phyloP scores from a whole-genome alignment of 345 rosid species.

The Pistacia vera region DNA sequence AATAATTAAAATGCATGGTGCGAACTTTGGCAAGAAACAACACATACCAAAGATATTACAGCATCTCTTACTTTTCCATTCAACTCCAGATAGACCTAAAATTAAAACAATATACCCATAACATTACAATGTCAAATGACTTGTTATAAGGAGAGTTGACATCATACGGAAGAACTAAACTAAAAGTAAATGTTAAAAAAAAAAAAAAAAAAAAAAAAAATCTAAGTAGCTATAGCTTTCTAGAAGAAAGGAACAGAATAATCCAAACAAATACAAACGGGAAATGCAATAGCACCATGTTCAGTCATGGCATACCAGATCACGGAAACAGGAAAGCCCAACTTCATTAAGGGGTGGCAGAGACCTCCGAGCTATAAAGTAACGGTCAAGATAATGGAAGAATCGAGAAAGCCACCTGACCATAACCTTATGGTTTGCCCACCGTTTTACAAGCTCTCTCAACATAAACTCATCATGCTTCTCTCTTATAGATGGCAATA shows the following conservation, averaged over 20 bases:
- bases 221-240: neutral
- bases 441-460: slow-evolving; percentile 57
- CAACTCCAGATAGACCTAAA: slow-evolving; percentile 51
- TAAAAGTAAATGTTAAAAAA: neutral
- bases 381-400: slow-evolving; percentile 60
- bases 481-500: slow-evolving; percentile 52
- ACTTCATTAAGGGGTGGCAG: slow-evolving; percentile 54
- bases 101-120: neutral
- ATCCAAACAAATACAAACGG: neutral
- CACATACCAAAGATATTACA: slow-evolving; percentile 54
- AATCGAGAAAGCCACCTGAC: slow-evolving; percentile 60
- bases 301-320: slow-evolving; percentile 41
- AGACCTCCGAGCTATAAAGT: slow-evolving; percentile 50
- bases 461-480: slow-evolving; percentile 66
- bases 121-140: neutral
- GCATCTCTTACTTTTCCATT: slow-evolving; percentile 50
- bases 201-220: neutral
- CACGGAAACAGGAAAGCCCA: slow-evolving; percentile 61
- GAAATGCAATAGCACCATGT: neutral
- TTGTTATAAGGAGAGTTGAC: neutral
- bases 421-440: slow-evolving; percentile 65
- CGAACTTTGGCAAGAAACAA: neutral
- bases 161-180: neutral
- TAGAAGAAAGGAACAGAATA: neutral
- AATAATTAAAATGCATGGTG: neutral